Evolutionary conservation across 2,329 filamentous ascomycete genomes (phyloP).

Genomic region (Sclerotinia borealis): DNA sequence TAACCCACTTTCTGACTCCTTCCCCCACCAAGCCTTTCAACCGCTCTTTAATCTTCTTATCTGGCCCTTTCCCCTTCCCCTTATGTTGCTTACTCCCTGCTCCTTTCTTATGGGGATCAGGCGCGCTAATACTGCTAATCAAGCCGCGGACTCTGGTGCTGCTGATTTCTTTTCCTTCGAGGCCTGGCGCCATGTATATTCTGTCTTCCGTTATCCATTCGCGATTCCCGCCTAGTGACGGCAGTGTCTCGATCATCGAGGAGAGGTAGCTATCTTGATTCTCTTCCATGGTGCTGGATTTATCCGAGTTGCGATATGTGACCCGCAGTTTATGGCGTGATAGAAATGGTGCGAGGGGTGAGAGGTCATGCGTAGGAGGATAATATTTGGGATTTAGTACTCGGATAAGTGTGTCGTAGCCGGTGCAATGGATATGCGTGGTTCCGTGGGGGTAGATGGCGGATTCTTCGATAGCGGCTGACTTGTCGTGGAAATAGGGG

Average conservation of each 20-base stretch:
- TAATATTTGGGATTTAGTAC: slow-evolving; percentile 73
- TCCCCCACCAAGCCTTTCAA: neutral
- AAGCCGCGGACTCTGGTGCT: neutral
- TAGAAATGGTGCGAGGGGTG: slow-evolving; percentile 58
- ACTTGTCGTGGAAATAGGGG: slow-evolving; percentile 72
- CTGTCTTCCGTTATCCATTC: neutral
- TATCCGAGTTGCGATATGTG: slow-evolving; percentile 54
- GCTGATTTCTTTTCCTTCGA: neutral
- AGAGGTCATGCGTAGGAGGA: slow-evolving; percentile 42
- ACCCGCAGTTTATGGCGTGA: slow-evolving; percentile 55
- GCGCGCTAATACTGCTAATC: neutral
- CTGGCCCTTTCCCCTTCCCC: slow-evolving; percentile 47
- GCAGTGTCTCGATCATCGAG: neutral
- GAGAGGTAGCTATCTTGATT: neutral
- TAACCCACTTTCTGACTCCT: slow-evolving; percentile 3
- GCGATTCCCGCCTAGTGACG: neutral
- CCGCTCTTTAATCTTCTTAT: slow-evolving; percentile 36
- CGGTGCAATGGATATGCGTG: slow-evolving; percentile 63
- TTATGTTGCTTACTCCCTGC: slow-evolving; percentile 49
- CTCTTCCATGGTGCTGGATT: neutral
- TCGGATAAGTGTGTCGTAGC: slow-evolving; percentile 70
- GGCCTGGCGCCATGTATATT: neutral
- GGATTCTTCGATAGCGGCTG: slow-evolving; percentile 46
- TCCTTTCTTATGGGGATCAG: slow-evolving; percentile 46
- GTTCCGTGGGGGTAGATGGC: slow-evolving; percentile 34